A percentile compares a stretch with the other conserved stretches of the same genome.
Conservation (phyloP, 2,329 filamentous ascomycete species). For the Plectosphaerella sp. region DNA sequence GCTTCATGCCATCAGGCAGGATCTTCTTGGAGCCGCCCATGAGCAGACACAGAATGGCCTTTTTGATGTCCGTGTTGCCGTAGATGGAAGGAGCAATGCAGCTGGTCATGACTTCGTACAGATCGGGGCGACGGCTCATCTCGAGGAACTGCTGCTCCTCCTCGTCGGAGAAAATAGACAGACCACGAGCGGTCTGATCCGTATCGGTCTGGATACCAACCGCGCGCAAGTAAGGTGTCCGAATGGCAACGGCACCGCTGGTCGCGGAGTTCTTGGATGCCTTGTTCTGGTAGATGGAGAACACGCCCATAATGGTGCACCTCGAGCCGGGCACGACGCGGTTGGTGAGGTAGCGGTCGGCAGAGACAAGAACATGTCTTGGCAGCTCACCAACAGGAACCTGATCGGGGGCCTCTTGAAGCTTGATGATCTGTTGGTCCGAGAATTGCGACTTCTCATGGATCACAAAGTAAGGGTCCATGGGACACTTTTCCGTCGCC, state of each 20-base stretch:
- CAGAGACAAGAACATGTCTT: constrained; percentile 89
- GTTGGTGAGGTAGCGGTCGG: constrained; percentile 94
- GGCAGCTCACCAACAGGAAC: constrained; percentile 96
- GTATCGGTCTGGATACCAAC: constrained; percentile 89
- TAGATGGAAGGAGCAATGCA: constrained; percentile 98
- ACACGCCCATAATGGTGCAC: constrained; percentile 94
- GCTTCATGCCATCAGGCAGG: constrained; percentile 92
- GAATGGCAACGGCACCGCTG: constrained; percentile 83
- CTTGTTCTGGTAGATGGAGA: constrained; percentile 96
- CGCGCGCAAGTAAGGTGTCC: constrained; percentile 89
- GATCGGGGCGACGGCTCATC: constrained; percentile 81
- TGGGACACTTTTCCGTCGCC: constrained; percentile 68
- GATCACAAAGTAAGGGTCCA: constrained; percentile 93
- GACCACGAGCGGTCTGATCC: constrained; percentile 84
- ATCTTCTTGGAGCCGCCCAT: constrained; percentile 98
- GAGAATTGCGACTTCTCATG: constrained; percentile 94
- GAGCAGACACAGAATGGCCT: constrained; percentile 88
- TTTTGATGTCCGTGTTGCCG: constrained; percentile 94
- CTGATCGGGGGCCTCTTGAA: constrained; percentile 95
- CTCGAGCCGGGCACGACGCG: constrained; percentile 90
- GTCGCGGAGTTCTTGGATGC: constrained; percentile 70
- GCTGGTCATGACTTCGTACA: constrained; percentile 86
- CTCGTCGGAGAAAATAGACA: constrained; percentile 81
- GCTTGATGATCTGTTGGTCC: constrained; percentile 95
- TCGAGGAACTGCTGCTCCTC: constrained; percentile 96